These are phyloP conservation scores for Microascus cirrosus DNA, from an alignment of 2,329 filamentous ascomycete species.

Conservation along the genomic window DNA sequence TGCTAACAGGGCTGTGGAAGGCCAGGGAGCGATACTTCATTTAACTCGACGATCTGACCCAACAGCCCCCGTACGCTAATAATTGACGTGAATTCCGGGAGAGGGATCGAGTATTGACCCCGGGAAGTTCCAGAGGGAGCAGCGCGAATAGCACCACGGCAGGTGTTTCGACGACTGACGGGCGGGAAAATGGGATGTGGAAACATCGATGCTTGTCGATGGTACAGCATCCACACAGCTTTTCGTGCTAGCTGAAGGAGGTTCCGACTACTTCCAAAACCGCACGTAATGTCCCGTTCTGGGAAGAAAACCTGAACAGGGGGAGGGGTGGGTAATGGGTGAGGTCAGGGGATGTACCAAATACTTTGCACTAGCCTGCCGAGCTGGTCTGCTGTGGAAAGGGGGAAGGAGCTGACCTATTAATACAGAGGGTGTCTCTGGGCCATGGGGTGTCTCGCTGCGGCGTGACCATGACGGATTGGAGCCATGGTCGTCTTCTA, in stretches of 20 bases:
- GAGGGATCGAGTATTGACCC: background rate
- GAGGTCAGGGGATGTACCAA: background rate
- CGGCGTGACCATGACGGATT: background rate
- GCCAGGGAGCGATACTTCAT: background rate
- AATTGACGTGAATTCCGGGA: background rate
- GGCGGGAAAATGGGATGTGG: background rate
- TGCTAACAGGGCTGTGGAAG: slow-evolving; percentile 1
- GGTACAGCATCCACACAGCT: background rate
- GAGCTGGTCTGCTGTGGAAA: background rate
- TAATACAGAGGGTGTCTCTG: background rate
- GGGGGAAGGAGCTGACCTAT: background rate
- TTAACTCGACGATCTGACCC: background rate
- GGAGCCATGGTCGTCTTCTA: background rate
- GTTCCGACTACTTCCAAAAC: background rate
- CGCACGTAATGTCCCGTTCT: background rate
- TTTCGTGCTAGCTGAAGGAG: background rate
- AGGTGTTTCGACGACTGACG: background rate
- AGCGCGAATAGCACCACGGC: background rate
- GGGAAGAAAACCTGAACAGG: background rate
- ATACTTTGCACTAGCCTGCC: background rate
- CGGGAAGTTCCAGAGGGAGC: background rate
- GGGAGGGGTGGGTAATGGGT: background rate
- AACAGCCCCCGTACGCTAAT: background rate
- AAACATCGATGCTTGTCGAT: background rate
- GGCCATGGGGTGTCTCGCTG: background rate